These are phyloP conservation scores for Stygiomarasmius scandens DNA, from an alignment of 1,284 basidiomycete genomes.

Conservation along the genomic window DNA sequence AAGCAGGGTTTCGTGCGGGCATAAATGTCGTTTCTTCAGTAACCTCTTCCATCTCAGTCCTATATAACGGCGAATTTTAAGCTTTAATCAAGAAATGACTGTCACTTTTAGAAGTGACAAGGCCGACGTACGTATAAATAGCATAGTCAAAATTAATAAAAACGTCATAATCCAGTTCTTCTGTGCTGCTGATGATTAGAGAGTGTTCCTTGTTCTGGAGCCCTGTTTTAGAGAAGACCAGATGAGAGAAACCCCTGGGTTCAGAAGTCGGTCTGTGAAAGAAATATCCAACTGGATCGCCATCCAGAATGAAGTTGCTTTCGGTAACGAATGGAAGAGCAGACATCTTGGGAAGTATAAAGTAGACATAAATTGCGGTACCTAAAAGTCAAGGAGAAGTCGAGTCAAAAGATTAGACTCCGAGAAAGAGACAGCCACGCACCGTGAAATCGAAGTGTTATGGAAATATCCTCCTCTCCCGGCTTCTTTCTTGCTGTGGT, in stretches of 20 bases:
- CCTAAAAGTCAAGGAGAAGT: background rate
- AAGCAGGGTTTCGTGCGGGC: background rate
- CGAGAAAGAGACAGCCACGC: background rate
- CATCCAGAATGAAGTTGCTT: slow-evolving; percentile 29
- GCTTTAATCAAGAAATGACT: background rate
- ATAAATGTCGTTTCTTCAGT: background rate
- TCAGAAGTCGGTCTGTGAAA: slow-evolving; percentile 18
- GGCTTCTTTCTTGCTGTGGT: slow-evolving; percentile 11
- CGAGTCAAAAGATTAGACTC: background rate
- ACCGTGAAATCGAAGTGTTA: slow-evolving; percentile 8
- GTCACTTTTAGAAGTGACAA: background rate
- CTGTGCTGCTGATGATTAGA: slow-evolving; percentile 26
- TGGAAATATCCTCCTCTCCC: slow-evolving; percentile 4
- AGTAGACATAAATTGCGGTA: slow-evolving; percentile 14
- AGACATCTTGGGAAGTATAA: slow-evolving; percentile 10
- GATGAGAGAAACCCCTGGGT: slow-evolving; percentile 23
- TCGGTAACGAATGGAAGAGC: slow-evolving; percentile 17
- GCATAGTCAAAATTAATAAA: slow-evolving; percentile 40
- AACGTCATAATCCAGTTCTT: slow-evolving; percentile 22
- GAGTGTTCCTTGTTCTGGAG: slow-evolving; percentile 27
- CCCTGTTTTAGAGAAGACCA: slow-evolving; percentile 25
- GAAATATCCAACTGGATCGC: slow-evolving; percentile 17
- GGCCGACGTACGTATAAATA: background rate
- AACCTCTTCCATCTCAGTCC: background rate
- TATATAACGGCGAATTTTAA: background rate